These are phyloP conservation scores for Agrostemma githago DNA, from an alignment of 148 eudicot genomes.

Conservation along the genomic window DNA sequence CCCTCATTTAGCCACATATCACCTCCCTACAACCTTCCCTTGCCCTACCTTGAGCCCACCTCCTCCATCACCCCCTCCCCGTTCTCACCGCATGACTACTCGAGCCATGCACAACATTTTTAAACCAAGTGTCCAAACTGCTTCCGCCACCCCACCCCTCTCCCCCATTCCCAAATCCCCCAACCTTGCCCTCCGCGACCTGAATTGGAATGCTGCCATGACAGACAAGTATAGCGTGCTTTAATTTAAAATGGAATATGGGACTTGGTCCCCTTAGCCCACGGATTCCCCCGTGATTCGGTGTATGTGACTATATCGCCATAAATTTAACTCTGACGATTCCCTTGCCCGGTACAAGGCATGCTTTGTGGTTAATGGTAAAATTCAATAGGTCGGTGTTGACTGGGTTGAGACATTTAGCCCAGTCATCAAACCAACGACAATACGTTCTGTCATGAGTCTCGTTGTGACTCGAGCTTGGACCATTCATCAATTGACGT, in stretches of 20 bases:
- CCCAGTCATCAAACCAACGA: no score
- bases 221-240: background rate
- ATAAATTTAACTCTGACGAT: no score
- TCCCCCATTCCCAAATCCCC: background rate
- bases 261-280: background rate
- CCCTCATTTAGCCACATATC: background rate
- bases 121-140: background rate
- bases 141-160: background rate
- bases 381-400: no score
- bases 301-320: background rate
- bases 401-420: no score
- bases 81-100: background rate
- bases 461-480: no score
- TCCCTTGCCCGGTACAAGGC: no score
- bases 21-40: background rate
- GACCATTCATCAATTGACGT: no score
- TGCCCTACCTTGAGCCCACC: background rate
- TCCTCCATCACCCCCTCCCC: background rate
- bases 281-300: background rate
- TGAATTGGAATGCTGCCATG: background rate
- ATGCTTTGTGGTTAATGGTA: no score
- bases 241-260: background rate
- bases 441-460: no score
- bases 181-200: background rate
- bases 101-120: no score